These are phyloP conservation scores for Narthecium ossifragum DNA, from an alignment of 106 monocot species.

Conservation along the genomic window DNA sequence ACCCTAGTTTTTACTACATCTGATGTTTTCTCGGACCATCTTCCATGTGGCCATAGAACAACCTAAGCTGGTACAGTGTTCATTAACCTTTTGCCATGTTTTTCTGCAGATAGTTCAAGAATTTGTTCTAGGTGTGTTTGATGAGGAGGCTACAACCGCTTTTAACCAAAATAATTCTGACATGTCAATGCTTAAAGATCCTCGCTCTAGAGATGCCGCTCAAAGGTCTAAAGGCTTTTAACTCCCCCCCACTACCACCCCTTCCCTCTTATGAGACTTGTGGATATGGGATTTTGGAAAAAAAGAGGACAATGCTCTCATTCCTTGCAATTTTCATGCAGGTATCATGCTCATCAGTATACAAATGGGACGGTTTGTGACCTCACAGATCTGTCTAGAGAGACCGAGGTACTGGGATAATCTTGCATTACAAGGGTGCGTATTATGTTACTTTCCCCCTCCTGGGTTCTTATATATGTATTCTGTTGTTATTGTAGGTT, in stretches of 20 bases:
- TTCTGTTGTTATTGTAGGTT: slow-evolving; percentile 26
- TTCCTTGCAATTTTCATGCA: slow-evolving; percentile 10
- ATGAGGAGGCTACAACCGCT: slow-evolving; percentile 45
- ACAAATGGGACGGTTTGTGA: slow-evolving; percentile 88
- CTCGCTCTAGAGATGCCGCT: slow-evolving; percentile 70
- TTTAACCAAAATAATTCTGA: slow-evolving; percentile 65
- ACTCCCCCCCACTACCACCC: not conserved
- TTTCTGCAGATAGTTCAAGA: slow-evolving; percentile 56
- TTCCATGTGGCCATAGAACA: no score
- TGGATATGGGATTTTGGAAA: no score
- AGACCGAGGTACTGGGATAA: slow-evolving; percentile 50
- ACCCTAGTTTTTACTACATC: no score
- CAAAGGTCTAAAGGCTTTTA: slow-evolving; percentile 41
- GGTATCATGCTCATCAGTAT: slow-evolving; percentile 76
- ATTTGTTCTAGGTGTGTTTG: slow-evolving; percentile 67
- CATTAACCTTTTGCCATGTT: not conserved
- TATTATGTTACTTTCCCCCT: not conserved
- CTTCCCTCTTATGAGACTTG: no score
- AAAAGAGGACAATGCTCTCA: not conserved
- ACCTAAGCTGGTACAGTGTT: not conserved
- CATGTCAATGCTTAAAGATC: slow-evolving; percentile 60
- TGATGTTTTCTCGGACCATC: no score
- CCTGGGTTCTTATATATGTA: not conserved
- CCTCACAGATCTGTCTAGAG: slow-evolving; percentile 69
- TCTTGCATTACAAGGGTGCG: not conserved